Conservation (phyloP, 768 basidiomycete genomes). For the Pluteus cervinus region DNA sequence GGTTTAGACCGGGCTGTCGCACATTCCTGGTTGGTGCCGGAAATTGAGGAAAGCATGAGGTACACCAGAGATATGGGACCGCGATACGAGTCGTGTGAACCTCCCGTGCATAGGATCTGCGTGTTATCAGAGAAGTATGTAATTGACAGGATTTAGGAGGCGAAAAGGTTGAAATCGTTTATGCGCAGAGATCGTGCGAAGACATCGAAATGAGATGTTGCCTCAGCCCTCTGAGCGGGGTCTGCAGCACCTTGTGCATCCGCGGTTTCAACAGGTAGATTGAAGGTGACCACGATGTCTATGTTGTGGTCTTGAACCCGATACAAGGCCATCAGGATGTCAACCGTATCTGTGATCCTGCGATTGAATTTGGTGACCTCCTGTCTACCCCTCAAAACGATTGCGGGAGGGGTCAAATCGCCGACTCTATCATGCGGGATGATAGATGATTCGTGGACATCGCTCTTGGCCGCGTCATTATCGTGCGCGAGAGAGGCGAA, state of each 20-base stretch:
- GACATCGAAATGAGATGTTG: slow-evolving; percentile 47
- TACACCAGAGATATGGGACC: too few relatives aligned
- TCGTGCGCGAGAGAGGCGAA: slow-evolving; percentile 89
- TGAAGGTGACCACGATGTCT: slow-evolving; percentile 83
- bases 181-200: slow-evolving; percentile 60
- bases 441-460: slow-evolving; percentile 36
- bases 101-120: too few relatives aligned
- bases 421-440: slow-evolving; percentile 35
- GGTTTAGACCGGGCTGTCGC: too few relatives aligned
- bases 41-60: too few relatives aligned
- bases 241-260: slow-evolving; percentile 38
- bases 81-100: too few relatives aligned
- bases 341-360: slow-evolving; percentile 54
- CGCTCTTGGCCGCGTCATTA: slow-evolving; percentile 58
- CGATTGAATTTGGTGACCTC: slow-evolving; percentile 72
- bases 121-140: too few relatives aligned
- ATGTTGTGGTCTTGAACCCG: slow-evolving; percentile 63
- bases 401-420: slow-evolving; percentile 51
- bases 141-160: slow-evolving; percentile 20
- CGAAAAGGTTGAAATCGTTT: slow-evolving; percentile 66
- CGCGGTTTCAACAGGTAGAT: slow-evolving; percentile 55
- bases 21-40: too few relatives aligned
- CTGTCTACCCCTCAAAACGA: slow-evolving; percentile 66
- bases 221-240: slow-evolving; percentile 30
- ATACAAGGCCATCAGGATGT: slow-evolving; percentile 76